Evolutionary conservation across 305 asterid species (phyloP).

Genomic region (Fraxinus angustifolia): DNA sequence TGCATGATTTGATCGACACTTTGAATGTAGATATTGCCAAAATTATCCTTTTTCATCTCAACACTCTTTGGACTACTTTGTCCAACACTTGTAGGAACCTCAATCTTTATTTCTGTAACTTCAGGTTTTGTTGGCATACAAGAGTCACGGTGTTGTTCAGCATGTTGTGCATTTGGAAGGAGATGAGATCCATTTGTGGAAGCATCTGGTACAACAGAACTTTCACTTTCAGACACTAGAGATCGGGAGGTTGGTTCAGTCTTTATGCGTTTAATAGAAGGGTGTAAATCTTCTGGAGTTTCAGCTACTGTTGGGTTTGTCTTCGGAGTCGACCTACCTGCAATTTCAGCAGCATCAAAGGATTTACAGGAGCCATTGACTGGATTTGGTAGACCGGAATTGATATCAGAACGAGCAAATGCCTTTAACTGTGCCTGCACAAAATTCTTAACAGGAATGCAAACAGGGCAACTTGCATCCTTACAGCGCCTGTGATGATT

Average conservation of each 20-base stretch:
- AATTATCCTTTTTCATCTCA: constrained; percentile 43
- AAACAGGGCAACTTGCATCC: constrained; percentile 74
- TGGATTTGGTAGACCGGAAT: constrained; percentile 43
- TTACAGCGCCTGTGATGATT: constrained; percentile 58
- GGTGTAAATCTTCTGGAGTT: constrained; percentile 60
- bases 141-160: constrained; percentile 34
- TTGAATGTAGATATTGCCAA: constrained; percentile 40
- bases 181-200: constrained; percentile 32
- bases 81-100: constrained; percentile 42
- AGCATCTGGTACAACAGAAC: constrained; percentile 39
- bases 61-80: constrained; percentile 43
- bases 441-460: constrained; percentile 71
- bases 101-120: constrained; percentile 50
- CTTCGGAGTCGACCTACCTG: constrained; percentile 40
- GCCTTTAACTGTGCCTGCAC: constrained; percentile 52
- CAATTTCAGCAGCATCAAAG: constrained; percentile 46
- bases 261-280: constrained; percentile 74
- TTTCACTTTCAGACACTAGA: constrained; percentile 43
- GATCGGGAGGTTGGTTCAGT: constrained; percentile 53
- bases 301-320: constrained; percentile 37
- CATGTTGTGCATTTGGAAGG: constrained; percentile 35
- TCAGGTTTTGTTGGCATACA: constrained; percentile 45
- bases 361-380: constrained; percentile 46
- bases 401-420: constrained; percentile 42
- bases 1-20: constrained; percentile 39